Base-by-base conservation (phyloP, 768 basidiomycete species). In the Tulasnella sp. region DNA sequence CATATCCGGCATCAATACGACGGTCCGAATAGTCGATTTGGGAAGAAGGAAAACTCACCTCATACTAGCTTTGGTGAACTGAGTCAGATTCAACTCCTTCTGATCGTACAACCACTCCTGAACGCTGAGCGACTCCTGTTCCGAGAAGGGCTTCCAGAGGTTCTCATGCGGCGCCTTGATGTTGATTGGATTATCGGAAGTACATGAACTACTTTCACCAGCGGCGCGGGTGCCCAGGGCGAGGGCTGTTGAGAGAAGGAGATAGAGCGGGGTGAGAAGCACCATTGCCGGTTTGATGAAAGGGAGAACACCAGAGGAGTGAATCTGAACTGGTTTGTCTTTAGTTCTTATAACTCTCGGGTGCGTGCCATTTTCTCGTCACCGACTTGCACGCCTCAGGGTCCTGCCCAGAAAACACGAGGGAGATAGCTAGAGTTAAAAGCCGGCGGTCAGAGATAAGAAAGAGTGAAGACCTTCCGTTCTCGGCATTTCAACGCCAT, bases 91-190 rank as follows among this genome's bases (percentile, higher is more conserved):
- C 39, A 73, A 31, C 19, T 70, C 68, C 11, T 73, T 73, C 42
- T 52, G 72, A 9, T 14, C 11, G 22, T 49, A 54, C 37, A 73
- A n/a, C 72, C 72, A 73, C 29, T 73, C 42, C 15, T 73, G 37
- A 52, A 73, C 52, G 22, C 36, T 12, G n/a, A 45, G 42, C 2
- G 72, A 49, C 22, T 73, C 72, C 49, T 73, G 2, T 36, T 73
- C 37, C 42, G 72, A 49, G 5, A 73, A n/a, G 8, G 72, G 72
- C 25, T 40, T 52, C 72, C 72, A 73, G 5, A 73, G 5, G 72
- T 73, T 73, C 29, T n/a, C 39, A 19, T 54, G 72, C 9, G 72
- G 72, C n/a, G 72, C 72, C 17, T 73, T 73, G 29, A 73, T 73
- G 15, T 52, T 73, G 22, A 73, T 12, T 2, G 72, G 72, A 3